Evolutionary conservation across 2,329 filamentous ascomycete genomes (phyloP).

Genomic region (Aspergillus puulaauensis): DNA sequence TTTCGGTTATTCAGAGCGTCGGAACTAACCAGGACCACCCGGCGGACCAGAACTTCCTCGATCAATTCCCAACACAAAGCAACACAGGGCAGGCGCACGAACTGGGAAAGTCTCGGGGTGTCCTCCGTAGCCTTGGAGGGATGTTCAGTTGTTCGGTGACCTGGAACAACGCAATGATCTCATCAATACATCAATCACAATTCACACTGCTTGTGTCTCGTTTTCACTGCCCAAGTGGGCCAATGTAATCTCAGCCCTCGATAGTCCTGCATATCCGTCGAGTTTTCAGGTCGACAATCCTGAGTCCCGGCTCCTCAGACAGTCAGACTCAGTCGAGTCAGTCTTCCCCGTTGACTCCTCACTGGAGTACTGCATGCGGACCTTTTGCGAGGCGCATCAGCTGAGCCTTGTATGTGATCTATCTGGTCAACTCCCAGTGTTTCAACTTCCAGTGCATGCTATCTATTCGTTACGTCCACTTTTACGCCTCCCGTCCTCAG

Average conservation of each 20-base stretch:
- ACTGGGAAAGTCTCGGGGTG: neutral
- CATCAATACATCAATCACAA: constrained; percentile 4
- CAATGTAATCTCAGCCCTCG: neutral
- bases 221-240: neutral
- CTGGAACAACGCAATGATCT: neutral
- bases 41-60: neutral
- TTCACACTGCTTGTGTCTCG: neutral
- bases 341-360: no score
- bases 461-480: neutral
- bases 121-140: neutral
- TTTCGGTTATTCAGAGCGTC: constrained; percentile 8
- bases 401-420: constrained; percentile 4
- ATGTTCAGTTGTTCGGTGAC: neutral
- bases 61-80: neutral
- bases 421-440: neutral
- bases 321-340: no score
- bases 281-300: neutral
- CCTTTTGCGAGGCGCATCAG: neutral
- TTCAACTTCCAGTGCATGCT: neutral
- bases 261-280: neutral
- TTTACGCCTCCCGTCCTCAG: neutral
- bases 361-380: neutral
- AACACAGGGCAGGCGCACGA: neutral
- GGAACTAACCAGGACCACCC: neutral
- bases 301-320: neutral